phyloP scores from a whole-genome alignment of 768 basidiomycete genomes.

The Hypholoma sublateritium region DNA sequence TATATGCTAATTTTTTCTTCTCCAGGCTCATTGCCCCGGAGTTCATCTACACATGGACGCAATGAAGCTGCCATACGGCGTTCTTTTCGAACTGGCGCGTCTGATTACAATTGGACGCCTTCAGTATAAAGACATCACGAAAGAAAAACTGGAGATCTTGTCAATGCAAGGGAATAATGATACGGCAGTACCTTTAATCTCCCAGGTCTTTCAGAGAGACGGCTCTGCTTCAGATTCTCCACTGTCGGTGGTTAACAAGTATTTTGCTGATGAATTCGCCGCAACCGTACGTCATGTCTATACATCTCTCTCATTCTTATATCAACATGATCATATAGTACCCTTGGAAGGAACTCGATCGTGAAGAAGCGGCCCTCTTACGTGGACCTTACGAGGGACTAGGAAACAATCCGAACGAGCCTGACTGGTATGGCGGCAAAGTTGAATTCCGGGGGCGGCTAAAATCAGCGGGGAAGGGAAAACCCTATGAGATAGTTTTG shows the following conservation, averaged over 20 bases:
- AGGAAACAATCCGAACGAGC: conserved; percentile 31
- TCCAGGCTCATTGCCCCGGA: conserved; percentile 14
- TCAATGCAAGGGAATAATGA: conserved; percentile 10
- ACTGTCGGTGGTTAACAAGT: no score
- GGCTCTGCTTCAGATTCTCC: no score
- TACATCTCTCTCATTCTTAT: neutral
- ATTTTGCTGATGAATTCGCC: conserved; percentile 18
- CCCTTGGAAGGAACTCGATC: conserved; percentile 64
- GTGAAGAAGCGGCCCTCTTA: conserved; percentile 42
- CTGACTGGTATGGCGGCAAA: conserved; percentile 63
- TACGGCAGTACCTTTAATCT: conserved; percentile 10
- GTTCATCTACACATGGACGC: conserved; percentile 9
- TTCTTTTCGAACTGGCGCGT: conserved; percentile 43
- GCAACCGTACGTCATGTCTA: conserved; percentile 13
- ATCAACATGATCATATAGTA: conserved; percentile 32
- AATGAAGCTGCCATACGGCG: conserved; percentile 10
- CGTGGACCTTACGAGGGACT: conserved; percentile 40
- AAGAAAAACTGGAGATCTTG: conserved; percentile 23
- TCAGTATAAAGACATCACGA: conserved; percentile 25
- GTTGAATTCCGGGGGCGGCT: conserved; percentile 47
- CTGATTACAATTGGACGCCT: conserved; percentile 26
- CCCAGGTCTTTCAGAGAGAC: conserved; percentile 2
- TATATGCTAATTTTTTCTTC: neutral
- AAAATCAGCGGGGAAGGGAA: conserved; percentile 6
- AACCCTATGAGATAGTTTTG: conserved; percentile 39